Evolutionary conservation across 441 rosid species (phyloP), one percentile per base, ranked within the genome.

Genomic region (Gossypium davidsonii): DNA sequence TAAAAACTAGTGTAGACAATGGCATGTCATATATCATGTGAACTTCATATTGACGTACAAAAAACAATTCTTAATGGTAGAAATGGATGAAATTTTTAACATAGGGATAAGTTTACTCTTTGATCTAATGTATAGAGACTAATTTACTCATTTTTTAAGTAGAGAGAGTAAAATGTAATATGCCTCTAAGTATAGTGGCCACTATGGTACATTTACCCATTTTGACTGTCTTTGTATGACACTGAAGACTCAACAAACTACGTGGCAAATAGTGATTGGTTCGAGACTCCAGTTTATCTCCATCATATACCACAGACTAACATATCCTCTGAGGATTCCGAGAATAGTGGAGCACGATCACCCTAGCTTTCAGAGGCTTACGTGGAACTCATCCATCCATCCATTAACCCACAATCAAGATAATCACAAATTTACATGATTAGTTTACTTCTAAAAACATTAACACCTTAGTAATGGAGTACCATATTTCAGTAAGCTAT

Each of bases 381-480:
- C 83, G 87, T 79, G 85, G 73, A 74, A 72, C 23, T 8, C 79
- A 77, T 71, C 78, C 8, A 25, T 46, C 76, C 75, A 20, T 74
- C 55, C 73, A 60, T 10, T 60, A 63, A 46, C 58, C 58, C 28
- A 64, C 49, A 52, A 2, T 1, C 4, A 25, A 26, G 3, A 15
- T 34, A 7, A 28, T 61, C 15, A 39, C 20, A n/a, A 37, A 31
- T 21, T 56, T 58, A 58, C 63, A 58, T 12, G 59, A 11, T 28
- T 25, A 23, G 11, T 55, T 55, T 20, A 20, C 26, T 55, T 20
- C 5, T 26, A 9, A 48, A 55, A 55, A 18, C 5, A 20, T 55
- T 20, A 55, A 23, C 21, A 20, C 25, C 25, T 3, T 18, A 3
- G 21, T 23, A 23, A 58, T 12, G 62, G 62, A 4, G 8, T 58